phyloP scores from a whole-genome alignment of 2,329 filamentous ascomycete genomes.

The Fusarium sp. region DNA sequence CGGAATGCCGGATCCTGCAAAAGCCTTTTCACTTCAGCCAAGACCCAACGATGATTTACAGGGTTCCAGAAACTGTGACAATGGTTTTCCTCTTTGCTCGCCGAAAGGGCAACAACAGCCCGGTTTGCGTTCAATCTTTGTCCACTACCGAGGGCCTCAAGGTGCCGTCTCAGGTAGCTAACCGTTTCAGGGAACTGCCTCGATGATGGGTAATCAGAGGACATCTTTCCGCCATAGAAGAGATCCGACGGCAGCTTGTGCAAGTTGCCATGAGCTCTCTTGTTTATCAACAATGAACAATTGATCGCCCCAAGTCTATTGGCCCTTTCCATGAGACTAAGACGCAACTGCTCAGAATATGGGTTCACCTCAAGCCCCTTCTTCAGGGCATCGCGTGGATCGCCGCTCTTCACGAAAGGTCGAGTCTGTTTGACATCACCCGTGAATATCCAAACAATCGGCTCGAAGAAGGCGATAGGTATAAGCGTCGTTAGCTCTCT shows the following conservation, averaged over 20 bases:
- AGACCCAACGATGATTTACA: conserved; percentile 50
- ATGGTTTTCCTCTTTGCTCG: conserved; percentile 40
- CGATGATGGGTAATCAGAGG: conserved; percentile 39
- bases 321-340: conserved; percentile 53
- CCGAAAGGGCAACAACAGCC: conserved; percentile 46
- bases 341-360: conserved; percentile 44
- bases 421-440: conserved; percentile 57
- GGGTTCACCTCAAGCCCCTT: conserved; percentile 45
- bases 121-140: conserved; percentile 47
- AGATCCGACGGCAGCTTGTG: conserved; percentile 53
- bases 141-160: conserved; percentile 40
- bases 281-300: conserved; percentile 49
- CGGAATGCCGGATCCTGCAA: conserved; percentile 47
- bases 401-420: conserved; percentile 51
- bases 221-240: conserved; percentile 54
- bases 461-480: conserved; percentile 54
- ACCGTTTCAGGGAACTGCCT: conserved; percentile 43
- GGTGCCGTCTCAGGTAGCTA: conserved; percentile 42
- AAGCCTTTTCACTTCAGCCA: conserved; percentile 45
- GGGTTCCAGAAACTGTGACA: conserved; percentile 54
- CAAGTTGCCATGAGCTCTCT: conserved; percentile 50
- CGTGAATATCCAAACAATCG: conserved; percentile 56
- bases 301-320: conserved; percentile 45
- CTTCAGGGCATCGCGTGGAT: conserved; percentile 16
- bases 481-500: conserved; percentile 58